A percentile compares a stretch with the other conserved stretches of the same genome.
Evolutionary conservation across 371 early-diverging fungal genomes (phyloP).

Genomic region (Choanephora cucurbitarum): DNA sequence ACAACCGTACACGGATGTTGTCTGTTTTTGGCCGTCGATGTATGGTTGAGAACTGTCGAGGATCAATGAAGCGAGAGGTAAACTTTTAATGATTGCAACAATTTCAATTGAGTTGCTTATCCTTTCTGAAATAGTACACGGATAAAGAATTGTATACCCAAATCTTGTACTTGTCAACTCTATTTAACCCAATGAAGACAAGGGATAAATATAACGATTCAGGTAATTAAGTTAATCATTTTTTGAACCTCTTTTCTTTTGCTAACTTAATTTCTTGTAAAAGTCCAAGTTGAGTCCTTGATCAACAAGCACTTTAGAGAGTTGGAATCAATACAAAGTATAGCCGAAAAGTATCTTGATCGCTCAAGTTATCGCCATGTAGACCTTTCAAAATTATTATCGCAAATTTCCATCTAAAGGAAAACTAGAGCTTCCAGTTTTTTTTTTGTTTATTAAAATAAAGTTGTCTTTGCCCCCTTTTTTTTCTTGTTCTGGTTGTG

Average conservation of each 20-base stretch:
- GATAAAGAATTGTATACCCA: conserved; percentile 55
- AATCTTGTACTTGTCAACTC: conserved; percentile 41
- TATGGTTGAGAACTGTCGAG: conserved; percentile 66
- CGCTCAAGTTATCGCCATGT: conserved; percentile 67
- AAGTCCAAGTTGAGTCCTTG: conserved; percentile 30
- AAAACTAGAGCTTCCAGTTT: background rate
- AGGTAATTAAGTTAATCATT: background rate
- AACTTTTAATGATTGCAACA: too few species aligned
- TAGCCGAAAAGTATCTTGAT: conserved; percentile 60
- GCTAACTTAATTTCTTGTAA: background rate
- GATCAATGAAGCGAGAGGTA: conserved; percentile 67
- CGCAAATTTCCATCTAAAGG: conserved; percentile 16
- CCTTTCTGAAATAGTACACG: conserved; percentile 30
- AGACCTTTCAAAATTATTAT: conserved; percentile 57
- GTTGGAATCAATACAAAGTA: conserved; percentile 33
- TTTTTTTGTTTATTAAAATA: conserved; percentile 1
- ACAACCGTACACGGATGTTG: conserved; percentile 60
- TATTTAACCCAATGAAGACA: conserved; percentile 46
- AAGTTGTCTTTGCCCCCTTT: background rate
- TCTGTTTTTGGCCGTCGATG: conserved; percentile 80
- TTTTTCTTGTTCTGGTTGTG: too few species aligned
- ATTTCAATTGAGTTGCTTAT: too few species aligned
- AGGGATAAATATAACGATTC: conserved; percentile 15
- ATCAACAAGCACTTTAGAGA: conserved; percentile 25
- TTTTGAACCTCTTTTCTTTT: conserved; percentile 3